Conservation (phyloP, 1,284 basidiomycete species). For the Tilletiopsis washingtonensis region DNA sequence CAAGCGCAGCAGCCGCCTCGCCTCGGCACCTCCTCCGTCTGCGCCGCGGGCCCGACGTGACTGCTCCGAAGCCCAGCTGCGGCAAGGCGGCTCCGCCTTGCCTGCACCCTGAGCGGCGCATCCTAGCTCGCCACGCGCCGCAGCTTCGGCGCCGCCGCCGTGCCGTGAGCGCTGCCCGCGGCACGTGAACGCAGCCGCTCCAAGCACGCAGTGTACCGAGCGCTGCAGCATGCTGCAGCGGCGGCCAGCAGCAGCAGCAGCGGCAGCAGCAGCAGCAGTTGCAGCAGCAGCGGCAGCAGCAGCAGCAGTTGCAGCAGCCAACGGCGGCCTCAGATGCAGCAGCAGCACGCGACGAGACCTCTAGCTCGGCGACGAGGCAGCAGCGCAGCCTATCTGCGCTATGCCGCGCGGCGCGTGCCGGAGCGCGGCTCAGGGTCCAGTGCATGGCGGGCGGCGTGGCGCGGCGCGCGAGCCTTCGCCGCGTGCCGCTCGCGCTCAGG, state of each 20-base stretch:
- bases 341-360: too few species aligned
- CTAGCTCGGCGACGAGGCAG: constrained; percentile 5
- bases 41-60: too few species aligned
- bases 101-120: too few species aligned
- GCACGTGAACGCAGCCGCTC: too few species aligned
- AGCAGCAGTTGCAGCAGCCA: background rate
- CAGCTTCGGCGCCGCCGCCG: too few species aligned
- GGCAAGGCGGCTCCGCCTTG: too few species aligned
- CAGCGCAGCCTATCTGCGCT: constrained; percentile 5
- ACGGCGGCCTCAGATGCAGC: background rate
- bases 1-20: too few species aligned
- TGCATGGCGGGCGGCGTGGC: background rate
- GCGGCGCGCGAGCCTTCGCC: background rate
- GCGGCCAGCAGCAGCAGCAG: background rate
- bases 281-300: background rate
- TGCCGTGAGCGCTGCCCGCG: too few species aligned
- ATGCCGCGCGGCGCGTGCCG: background rate
- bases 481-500: background rate
- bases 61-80: too few species aligned
- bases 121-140: too few species aligned
- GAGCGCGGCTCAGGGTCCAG: background rate
- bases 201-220: too few species aligned
- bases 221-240: background rate
- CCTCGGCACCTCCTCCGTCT: too few species aligned
- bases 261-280: background rate